Base-by-base conservation (phyloP, 2,329 filamentous ascomycete genomes). In the Neodidymelliopsis sp. region DNA sequence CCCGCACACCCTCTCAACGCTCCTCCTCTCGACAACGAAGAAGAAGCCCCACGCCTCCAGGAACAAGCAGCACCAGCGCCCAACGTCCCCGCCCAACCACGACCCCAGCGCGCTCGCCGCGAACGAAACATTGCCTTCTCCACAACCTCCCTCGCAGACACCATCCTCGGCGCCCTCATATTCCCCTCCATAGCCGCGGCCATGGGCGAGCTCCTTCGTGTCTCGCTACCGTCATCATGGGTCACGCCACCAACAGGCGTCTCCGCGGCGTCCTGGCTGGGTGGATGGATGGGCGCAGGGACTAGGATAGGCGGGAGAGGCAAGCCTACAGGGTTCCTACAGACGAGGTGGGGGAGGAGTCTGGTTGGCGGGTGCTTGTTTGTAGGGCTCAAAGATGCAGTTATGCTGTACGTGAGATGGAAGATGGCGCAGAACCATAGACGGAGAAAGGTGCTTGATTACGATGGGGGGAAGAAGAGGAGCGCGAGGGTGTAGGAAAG, bases 351-450 rank as follows among this genome's bases (percentile, higher is more conserved):
- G 91, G 94, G 91, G 1, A 81, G 94, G 46, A 97, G 90, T 64
- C 78, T 99, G 2, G 81, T 94, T 1, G 94, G 94, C 1, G 94
- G 94, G 0, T 94, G 90, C 67, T 75, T 96, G 15, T 96, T 93
- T 63, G 86, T 97, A 12, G 86, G 96, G 8, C 72, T 96, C 41
- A 94, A 93, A 71, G 85, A 87, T 69, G 81, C 81, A 6, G 62
- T 87, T 24, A 74, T 84, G 60, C 72, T 87, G 2, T 87, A 87
- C 62, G 84, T 79, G 22, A 43, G 76, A 38, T 81, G 78, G 77
- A 75, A 70, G 63, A 76, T 78, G 69, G 79, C 77, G 48, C 70
- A 74, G 59, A 76, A 77, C 59, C 77, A 81, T 63, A 66, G 75
- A 9, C 56, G 68, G 62, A 65, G 79, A 56, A 71, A 66, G 39